Conservation (phyloP, 176 grass and related monocot genomes). For the Triticum urartu region DNA sequence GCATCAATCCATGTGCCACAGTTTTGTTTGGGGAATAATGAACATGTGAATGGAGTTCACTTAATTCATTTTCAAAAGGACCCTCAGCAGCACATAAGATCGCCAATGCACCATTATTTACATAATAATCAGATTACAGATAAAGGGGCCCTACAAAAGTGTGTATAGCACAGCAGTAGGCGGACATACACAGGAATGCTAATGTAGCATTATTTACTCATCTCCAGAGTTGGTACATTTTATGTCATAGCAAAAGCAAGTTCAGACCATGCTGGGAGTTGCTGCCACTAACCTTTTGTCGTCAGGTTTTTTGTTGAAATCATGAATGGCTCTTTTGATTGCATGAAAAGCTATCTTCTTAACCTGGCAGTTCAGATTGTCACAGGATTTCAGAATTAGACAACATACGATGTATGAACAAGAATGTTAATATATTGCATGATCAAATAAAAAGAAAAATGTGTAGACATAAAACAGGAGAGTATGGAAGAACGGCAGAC, state of each 20-base stretch:
- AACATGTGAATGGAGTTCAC: neutral
- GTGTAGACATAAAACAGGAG: neutral
- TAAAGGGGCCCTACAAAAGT: too few species aligned
- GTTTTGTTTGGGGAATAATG: neutral
- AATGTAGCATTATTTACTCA: neutral
- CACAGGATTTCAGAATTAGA: neutral
- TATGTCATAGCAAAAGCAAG: neutral
- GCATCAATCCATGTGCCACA: neutral
- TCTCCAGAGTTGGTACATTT: neutral
- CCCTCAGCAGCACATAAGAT: neutral
- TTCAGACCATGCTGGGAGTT: neutral
- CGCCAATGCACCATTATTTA: too few species aligned
- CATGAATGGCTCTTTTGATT: slow-evolving; percentile 26
- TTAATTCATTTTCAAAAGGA: neutral
- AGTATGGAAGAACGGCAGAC: slow-evolving; percentile 5
- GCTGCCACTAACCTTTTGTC: slow-evolving; percentile 16
- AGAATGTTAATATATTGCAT: neutral
- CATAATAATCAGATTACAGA: neutral
- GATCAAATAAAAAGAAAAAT: neutral
- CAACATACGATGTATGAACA: neutral
- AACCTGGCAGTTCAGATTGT: slow-evolving; percentile 37
- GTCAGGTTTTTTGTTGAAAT: neutral
- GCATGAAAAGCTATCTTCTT: slow-evolving; percentile 71
- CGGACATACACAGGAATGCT: neutral
- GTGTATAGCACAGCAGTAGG: too few species aligned